A percentile compares a stretch with the other conserved stretches of the same genome.
These are phyloP conservation scores for Polytrichum commune DNA, from an alignment of 225 moss, liverwort and hornwort genomes.

Conservation along the genomic window DNA sequence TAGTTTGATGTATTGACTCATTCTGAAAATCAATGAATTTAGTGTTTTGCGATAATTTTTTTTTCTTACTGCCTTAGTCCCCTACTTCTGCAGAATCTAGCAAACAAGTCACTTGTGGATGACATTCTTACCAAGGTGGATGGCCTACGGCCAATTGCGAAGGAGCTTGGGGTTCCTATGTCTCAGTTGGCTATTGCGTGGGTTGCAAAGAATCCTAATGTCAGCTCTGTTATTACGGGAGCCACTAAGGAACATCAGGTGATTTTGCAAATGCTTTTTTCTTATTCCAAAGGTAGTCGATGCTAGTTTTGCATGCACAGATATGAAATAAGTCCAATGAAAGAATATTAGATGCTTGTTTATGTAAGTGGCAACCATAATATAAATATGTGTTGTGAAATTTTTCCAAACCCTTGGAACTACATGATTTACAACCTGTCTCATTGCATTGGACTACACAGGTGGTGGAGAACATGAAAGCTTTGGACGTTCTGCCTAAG, in stretches of 20 bases:
- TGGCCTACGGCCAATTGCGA: constrained; percentile 67
- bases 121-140: constrained; percentile 74
- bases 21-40: no score
- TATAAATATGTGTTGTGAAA: not conserved
- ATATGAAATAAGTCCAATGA: not conserved
- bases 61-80: not conserved
- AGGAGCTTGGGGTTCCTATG: constrained; percentile 58
- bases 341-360: not conserved
- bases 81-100: constrained; percentile 43
- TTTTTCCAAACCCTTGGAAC: not conserved
- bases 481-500: constrained; percentile 65
- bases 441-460: constrained; percentile 21
- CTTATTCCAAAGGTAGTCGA: not conserved
- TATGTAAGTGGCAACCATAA: not conserved
- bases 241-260: constrained; percentile 92
- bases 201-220: constrained; percentile 80
- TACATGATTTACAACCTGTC: no score
- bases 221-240: constrained; percentile 91
- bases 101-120: constrained; percentile 60
- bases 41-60: not conserved
- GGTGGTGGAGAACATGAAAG: constrained; percentile 90
- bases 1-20: no score
- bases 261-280: constrained; percentile 9
- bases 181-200: constrained; percentile 90
- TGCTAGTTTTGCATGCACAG: not conserved